A percentile compares a stretch with the other conserved stretches of the same genome.
These are phyloP conservation scores for Ganoderma resinaceum DNA, from an alignment of 1,284 basidiomycete genomes.

Conservation along the genomic window DNA sequence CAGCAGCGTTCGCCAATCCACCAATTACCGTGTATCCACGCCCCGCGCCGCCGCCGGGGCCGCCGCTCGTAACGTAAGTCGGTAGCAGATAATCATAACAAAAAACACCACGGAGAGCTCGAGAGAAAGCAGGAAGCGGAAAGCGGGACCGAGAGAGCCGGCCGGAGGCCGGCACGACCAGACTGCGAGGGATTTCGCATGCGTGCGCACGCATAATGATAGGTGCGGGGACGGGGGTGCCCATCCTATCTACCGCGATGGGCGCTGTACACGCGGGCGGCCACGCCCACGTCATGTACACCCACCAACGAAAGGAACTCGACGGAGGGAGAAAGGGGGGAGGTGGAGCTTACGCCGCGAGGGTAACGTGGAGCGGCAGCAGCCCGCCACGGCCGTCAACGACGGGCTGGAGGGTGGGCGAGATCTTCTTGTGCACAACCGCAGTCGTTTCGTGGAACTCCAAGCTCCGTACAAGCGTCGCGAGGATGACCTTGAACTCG, in stretches of 20 bases:
- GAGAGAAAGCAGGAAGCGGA: neutral
- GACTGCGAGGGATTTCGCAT: neutral
- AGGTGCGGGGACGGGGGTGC: neutral
- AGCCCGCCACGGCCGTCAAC: conserved; percentile 41
- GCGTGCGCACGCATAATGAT: neutral
- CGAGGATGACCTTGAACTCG: conserved; percentile 49
- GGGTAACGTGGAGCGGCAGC: conserved; percentile 31
- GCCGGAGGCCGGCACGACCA: neutral
- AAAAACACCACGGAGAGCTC: neutral
- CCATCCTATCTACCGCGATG: neutral
- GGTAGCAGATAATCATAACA: conserved; percentile 5
- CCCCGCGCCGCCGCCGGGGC: conserved; percentile 7
- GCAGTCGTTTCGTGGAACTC: conserved; percentile 46
- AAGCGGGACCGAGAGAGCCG: neutral
- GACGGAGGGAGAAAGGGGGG: neutral
- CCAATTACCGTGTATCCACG: neutral
- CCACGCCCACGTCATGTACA: neutral
- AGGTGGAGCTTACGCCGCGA: conserved; percentile 26
- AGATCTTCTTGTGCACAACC: conserved; percentile 40
- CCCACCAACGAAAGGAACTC: neutral
- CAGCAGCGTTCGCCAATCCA: neutral
- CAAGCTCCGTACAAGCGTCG: conserved; percentile 44
- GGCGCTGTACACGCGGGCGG: neutral
- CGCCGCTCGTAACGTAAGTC: neutral
- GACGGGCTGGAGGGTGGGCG: conserved; percentile 47